Percentiles rank a stretch among this genome's conserved stretches.
Conservation (phyloP, 805 yeast genomes). For the Nakazawaea molendinolei region DNA sequence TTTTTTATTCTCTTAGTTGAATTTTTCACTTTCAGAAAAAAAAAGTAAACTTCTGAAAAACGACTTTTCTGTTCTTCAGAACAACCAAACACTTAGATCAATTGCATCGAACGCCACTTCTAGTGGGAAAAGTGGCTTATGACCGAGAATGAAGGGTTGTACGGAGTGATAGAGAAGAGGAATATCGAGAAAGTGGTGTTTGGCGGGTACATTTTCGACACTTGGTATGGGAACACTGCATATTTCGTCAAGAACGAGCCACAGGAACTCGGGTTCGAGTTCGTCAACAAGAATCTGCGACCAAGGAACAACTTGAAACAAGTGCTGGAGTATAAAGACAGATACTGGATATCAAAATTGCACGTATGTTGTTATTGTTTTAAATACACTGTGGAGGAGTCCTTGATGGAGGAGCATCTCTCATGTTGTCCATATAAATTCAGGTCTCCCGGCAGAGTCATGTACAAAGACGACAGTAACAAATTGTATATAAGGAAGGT, state of each 20-base stretch:
- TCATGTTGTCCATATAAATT: slow-evolving; percentile 35
- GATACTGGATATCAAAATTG: slow-evolving; percentile 51
- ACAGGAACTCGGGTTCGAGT: slow-evolving; percentile 37
- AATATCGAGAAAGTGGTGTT: slow-evolving; percentile 62
- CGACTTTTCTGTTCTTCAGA: too few relatives aligned
- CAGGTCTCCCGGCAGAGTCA: slow-evolving; percentile 56
- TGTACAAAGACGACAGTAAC: slow-evolving; percentile 52
- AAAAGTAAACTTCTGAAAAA: too few relatives aligned
- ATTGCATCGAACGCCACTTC: neutral
- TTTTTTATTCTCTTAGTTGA: neutral
- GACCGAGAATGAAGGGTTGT: slow-evolving; percentile 33
- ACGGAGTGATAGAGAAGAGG: slow-evolving; percentile 55
- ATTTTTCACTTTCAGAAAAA: slow-evolving; percentile 1
- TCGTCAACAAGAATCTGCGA: slow-evolving; percentile 19
- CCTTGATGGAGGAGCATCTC: slow-evolving; percentile 45
- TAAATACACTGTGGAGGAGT: slow-evolving; percentile 54
- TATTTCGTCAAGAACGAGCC: slow-evolving; percentile 49
- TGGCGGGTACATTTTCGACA: slow-evolving; percentile 61
- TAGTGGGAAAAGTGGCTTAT: slow-evolving; percentile 18
- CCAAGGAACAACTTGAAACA: slow-evolving; percentile 15
- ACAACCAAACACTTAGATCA: too few relatives aligned
- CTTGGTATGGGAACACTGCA: slow-evolving; percentile 89
- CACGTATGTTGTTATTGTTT: slow-evolving; percentile 80
- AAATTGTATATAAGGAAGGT: slow-evolving; percentile 54
- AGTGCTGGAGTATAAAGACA: slow-evolving; percentile 14